Conservation (phyloP, 768 basidiomycete genomes). For the Exidia glandulosa region DNA sequence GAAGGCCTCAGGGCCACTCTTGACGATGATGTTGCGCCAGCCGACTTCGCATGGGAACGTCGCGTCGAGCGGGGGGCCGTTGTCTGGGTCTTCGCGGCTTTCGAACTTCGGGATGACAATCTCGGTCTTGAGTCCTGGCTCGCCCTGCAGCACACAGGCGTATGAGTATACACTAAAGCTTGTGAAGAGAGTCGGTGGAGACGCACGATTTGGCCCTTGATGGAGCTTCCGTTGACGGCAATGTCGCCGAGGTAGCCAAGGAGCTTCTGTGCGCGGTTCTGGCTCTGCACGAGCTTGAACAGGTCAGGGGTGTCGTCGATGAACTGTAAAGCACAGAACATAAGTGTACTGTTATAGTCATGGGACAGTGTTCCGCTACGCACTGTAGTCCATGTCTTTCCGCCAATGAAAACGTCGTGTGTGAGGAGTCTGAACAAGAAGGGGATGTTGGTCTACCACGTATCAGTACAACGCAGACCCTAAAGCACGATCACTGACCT, state of each 20-base stretch:
- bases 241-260: constrained; percentile 95
- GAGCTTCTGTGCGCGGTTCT: constrained; percentile 97
- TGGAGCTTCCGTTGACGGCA: constrained; percentile 94
- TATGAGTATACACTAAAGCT: not conserved
- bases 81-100: constrained; percentile 61
- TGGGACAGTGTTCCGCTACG: constrained; percentile 7
- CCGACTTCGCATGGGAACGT: constrained; percentile 75
- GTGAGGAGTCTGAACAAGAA: constrained; percentile 98
- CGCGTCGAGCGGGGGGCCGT: constrained; percentile 65
- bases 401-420: constrained; percentile 89
- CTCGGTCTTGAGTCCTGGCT: constrained; percentile 88
- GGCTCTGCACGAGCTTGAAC: constrained; percentile 95
- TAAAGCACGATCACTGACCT: constrained; percentile 35
- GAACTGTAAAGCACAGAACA: constrained; percentile 43
- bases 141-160: constrained; percentile 42
- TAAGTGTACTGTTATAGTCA: not conserved
- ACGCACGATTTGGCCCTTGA: constrained; percentile 78
- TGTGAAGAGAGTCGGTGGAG: not conserved
- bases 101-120: constrained; percentile 71
- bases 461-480: not conserved
- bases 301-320: constrained; percentile 99
- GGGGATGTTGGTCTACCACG: constrained; percentile 87
- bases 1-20: constrained; percentile 95
- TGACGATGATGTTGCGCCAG: constrained; percentile 98
- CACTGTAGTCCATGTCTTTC: constrained; percentile 96